Evolutionary conservation across 306 rosid species (phyloP).

Genomic region (Rubus idaeus): DNA sequence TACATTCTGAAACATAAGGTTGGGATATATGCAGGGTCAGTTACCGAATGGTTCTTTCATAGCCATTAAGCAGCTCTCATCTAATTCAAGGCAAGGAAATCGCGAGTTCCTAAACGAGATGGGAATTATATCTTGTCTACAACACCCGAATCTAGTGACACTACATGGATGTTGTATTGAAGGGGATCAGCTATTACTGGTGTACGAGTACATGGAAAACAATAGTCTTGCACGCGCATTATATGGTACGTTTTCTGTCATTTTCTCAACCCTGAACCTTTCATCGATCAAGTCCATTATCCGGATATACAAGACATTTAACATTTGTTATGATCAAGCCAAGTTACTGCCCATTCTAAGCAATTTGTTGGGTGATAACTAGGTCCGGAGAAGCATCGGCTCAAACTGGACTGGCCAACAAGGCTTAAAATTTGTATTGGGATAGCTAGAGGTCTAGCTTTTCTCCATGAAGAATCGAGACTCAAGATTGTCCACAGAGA

Average conservation of each 20-base stretch:
- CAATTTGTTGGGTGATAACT: slow-evolving; percentile 5
- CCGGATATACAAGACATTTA: not conserved
- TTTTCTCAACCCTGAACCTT: not conserved
- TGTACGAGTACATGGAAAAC: slow-evolving; percentile 72
- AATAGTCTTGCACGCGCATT: slow-evolving; percentile 61
- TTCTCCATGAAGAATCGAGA: slow-evolving; percentile 62
- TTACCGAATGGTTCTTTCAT: slow-evolving; percentile 54
- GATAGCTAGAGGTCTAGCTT: slow-evolving; percentile 62
- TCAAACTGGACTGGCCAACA: slow-evolving; percentile 49
- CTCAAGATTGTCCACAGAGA: slow-evolving; percentile 66
- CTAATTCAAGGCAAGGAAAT: slow-evolving; percentile 66
- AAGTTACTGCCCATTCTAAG: not conserved
- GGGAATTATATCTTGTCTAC: slow-evolving; percentile 60
- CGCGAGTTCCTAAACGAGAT: slow-evolving; percentile 72
- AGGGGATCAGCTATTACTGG: slow-evolving; percentile 55
- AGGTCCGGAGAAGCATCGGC: slow-evolving; percentile 31
- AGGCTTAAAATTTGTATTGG: slow-evolving; percentile 59
- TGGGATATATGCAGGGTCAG: slow-evolving; percentile 45
- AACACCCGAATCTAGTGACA: slow-evolving; percentile 76
- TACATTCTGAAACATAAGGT: slow-evolving; percentile 7
- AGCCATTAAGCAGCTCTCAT: slow-evolving; percentile 74
- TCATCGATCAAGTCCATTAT: not conserved
- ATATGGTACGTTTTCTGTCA: slow-evolving; percentile 39
- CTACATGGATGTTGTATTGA: slow-evolving; percentile 69
- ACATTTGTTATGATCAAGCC: not conserved